Conservation (phyloP, 495 filamentous ascomycete species). For the Penicillium egyptiacum region DNA sequence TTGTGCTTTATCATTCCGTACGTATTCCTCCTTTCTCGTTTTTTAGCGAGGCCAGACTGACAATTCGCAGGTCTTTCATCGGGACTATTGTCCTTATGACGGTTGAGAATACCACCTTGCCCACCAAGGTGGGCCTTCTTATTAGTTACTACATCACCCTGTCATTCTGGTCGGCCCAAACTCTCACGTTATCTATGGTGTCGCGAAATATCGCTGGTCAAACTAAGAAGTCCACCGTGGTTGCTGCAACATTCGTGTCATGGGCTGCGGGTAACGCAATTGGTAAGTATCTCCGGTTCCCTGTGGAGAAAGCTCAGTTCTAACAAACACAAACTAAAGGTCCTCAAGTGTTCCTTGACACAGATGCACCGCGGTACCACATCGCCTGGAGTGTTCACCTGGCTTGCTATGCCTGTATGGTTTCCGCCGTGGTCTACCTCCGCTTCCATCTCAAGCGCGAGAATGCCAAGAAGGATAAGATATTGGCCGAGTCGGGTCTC, state of each 20-base stretch:
- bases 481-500: constrained; percentile 31
- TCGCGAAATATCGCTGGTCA: constrained; percentile 67
- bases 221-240: constrained; percentile 61
- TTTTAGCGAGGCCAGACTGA: not conserved
- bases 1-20: constrained; percentile 62
- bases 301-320: not conserved
- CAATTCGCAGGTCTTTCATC: constrained; percentile 42
- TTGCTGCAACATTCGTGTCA: constrained; percentile 46
- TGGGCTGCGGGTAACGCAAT: constrained; percentile 48
- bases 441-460: constrained; percentile 38
- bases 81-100: constrained; percentile 65
- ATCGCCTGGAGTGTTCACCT: constrained; percentile 46
- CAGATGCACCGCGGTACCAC: constrained; percentile 41
- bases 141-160: constrained; percentile 63
- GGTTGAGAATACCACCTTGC: constrained; percentile 51
- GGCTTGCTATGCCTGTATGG: constrained; percentile 43
- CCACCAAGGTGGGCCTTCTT: constrained; percentile 54
- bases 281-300: constrained; percentile 17
- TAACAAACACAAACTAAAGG: constrained; percentile 17
- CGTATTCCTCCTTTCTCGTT: constrained; percentile 20
- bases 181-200: constrained; percentile 58
- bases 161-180: constrained; percentile 57
- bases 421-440: constrained; percentile 35
- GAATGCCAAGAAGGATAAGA: constrained; percentile 43
- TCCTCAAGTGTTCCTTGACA: constrained; percentile 49